Conservation (phyloP, 2,329 filamentous ascomycete species). For the Pyricularia grisea region DNA sequence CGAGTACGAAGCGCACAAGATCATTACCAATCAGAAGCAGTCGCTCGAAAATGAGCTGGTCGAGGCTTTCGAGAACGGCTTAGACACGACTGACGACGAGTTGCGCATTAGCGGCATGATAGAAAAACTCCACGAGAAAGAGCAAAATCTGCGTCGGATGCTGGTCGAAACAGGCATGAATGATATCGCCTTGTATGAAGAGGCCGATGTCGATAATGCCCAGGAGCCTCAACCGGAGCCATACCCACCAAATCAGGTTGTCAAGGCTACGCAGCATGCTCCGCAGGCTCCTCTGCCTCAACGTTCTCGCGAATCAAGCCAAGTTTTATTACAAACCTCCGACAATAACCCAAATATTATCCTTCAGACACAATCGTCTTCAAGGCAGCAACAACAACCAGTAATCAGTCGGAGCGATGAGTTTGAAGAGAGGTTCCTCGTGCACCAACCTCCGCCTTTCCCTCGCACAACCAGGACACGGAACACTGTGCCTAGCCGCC, state of each 20-base stretch:
- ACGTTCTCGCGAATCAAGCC: constrained; percentile 21
- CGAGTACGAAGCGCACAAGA: constrained; percentile 31
- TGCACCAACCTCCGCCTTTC: constrained; percentile 3
- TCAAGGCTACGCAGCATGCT: constrained; percentile 34
- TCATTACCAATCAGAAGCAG: constrained; percentile 33
- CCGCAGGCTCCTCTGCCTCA: constrained; percentile 17
- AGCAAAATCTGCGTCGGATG: constrained; percentile 28
- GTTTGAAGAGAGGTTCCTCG: neutral
- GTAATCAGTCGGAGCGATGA: constrained; percentile 1
- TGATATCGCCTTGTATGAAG: constrained; percentile 26
- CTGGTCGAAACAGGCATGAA: constrained; percentile 37
- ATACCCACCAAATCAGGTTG: constrained; percentile 20
- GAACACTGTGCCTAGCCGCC: neutral
- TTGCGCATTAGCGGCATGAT: constrained; percentile 37
- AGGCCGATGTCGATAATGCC: constrained; percentile 17
- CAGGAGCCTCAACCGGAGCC: constrained; percentile 12
- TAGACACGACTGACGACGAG: constrained; percentile 44
- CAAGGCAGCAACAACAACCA: constrained; percentile 5
- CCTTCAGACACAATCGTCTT: constrained; percentile 39
- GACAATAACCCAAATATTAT: constrained; percentile 36
- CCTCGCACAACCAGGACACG: constrained; percentile 2
- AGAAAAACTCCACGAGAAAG: constrained; percentile 32
- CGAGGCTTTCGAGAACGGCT: constrained; percentile 38
- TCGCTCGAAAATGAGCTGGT: constrained; percentile 35
- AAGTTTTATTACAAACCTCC: constrained; percentile 5